Percentiles rank a stretch among this genome's conserved stretches.
These are phyloP conservation scores for Neurospora cerealis DNA, from an alignment of 495 filamentous ascomycete species.

Conservation along the genomic window DNA sequence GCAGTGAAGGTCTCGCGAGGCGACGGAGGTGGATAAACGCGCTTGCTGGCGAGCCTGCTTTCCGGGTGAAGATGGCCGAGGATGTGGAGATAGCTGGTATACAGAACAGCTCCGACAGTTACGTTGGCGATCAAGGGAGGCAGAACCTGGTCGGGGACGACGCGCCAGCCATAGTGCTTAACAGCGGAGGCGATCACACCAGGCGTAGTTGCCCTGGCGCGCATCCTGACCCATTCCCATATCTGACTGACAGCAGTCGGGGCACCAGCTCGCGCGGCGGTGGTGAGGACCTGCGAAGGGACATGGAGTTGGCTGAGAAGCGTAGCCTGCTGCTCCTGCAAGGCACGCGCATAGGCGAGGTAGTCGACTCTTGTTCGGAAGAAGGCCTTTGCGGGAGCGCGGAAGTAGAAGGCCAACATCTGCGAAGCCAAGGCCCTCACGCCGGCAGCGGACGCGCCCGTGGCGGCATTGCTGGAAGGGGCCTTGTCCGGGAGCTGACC, in stretches of 20 bases:
- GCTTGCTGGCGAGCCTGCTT: conserved; percentile 53
- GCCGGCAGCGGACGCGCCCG: conserved; percentile 62
- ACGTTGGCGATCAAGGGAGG: conserved; percentile 82
- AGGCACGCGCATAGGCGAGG: conserved; percentile 38
- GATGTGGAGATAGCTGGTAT: conserved; percentile 78
- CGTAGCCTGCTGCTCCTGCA: conserved; percentile 23
- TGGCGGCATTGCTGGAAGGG: conserved; percentile 61
- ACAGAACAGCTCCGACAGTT: conserved; percentile 74
- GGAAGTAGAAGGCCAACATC: conserved; percentile 76
- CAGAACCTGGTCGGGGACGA: conserved; percentile 80
- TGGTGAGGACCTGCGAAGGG: not conserved
- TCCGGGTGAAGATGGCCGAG: conserved; percentile 65
- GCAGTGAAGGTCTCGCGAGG: conserved; percentile 59
- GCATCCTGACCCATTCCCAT: conserved; percentile 39
- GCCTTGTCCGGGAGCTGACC: conserved; percentile 28
- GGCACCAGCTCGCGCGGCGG: conserved; percentile 4
- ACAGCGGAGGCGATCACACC: conserved; percentile 73
- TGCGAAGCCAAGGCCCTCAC: conserved; percentile 72
- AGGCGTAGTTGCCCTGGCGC: conserved; percentile 64
- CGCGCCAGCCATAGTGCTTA: conserved; percentile 69
- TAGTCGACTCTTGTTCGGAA: conserved; percentile 84
- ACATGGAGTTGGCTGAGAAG: not conserved
- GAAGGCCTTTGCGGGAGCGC: conserved; percentile 82
- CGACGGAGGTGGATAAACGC: conserved; percentile 65
- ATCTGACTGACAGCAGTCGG: not conserved